Evolutionary conservation across 176 grass and related monocot species (phyloP).

Genomic region (Secale cereale): DNA sequence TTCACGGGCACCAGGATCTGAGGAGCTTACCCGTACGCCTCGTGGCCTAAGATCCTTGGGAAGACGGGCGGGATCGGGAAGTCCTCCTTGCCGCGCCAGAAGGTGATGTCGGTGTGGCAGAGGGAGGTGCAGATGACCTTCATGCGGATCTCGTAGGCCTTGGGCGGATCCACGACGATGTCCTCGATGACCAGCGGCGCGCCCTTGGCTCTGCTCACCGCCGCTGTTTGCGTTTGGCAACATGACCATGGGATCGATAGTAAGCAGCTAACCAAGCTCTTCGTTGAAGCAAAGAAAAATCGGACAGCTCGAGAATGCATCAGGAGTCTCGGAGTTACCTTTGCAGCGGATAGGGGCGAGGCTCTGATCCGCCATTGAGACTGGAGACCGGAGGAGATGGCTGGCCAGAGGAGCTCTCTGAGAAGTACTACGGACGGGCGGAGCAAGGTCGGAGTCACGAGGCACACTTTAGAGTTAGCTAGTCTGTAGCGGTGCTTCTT

Average conservation of each 20-base stretch:
- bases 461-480: too few relatives aligned
- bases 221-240: constrained; percentile 39
- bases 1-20: neutral
- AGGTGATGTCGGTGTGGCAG: constrained; percentile 62
- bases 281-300: too few relatives aligned
- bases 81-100: constrained; percentile 47
- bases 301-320: too few relatives aligned
- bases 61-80: constrained; percentile 7
- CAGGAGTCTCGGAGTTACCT: constrained; percentile 1
- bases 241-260: neutral
- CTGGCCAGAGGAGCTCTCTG: neutral
- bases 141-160: constrained; percentile 57
- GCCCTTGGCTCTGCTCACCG: constrained; percentile 55
- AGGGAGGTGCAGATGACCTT: constrained; percentile 68
- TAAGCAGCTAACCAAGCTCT: neutral
- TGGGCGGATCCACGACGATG: constrained; percentile 70
- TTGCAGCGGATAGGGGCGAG: constrained; percentile 63
- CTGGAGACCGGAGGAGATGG: neutral
- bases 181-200: constrained; percentile 69
- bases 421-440: neutral
- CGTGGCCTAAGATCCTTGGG: constrained; percentile 65
- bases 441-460: neutral
- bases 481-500: neutral
- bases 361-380: constrained; percentile 30
- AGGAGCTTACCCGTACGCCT: constrained; percentile 59